phyloP scores from a whole-genome alignment of 495 filamentous ascomycete genomes.

The Pseudomonodictys pantanalensis region DNA sequence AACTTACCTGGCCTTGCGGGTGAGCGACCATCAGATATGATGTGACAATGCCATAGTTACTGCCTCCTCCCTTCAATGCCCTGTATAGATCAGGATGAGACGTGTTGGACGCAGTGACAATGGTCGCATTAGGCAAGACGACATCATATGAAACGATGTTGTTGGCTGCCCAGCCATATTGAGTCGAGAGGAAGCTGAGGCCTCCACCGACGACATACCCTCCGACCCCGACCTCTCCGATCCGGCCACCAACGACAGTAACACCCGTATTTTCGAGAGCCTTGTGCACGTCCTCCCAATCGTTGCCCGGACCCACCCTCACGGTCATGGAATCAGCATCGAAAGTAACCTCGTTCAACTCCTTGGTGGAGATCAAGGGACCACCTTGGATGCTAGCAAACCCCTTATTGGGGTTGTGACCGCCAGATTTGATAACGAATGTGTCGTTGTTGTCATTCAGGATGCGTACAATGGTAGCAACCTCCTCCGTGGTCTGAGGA shows the following conservation, averaged over 20 bases:
- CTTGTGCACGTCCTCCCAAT: constrained; percentile 21
- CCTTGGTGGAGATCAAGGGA: constrained; percentile 28
- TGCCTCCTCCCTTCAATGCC: constrained; percentile 54
- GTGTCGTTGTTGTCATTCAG: constrained; percentile 22
- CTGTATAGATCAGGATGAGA: constrained; percentile 60
- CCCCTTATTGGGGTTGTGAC: constrained; percentile 21
- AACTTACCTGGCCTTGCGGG: constrained; percentile 15
- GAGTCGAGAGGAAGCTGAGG: constrained; percentile 31
- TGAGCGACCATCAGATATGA: constrained; percentile 24
- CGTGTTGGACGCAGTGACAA: constrained; percentile 52
- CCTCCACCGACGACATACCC: constrained; percentile 27
- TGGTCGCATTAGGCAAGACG: constrained; percentile 52
- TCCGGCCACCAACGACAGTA: constrained; percentile 20
- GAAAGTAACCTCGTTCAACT: constrained; percentile 20
- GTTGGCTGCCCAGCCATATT: constrained; percentile 53
- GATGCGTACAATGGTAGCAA: constrained; percentile 21
- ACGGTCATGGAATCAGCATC: constrained; percentile 11
- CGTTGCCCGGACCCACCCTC: constrained; percentile 20
- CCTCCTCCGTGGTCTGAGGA: constrained; percentile 14
- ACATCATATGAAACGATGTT: constrained; percentile 50
- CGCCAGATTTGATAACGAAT: constrained; percentile 26
- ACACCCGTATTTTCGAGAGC: constrained; percentile 19
- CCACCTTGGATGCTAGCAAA: constrained; percentile 28
- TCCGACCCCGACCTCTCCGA: constrained; percentile 28
- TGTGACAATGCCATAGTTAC: constrained; percentile 57